Evolutionary conservation across 495 filamentous ascomycete genomes (phyloP), one percentile per base, ranked within the genome.

Genomic region (Hyaloscypha hepaticicola): DNA sequence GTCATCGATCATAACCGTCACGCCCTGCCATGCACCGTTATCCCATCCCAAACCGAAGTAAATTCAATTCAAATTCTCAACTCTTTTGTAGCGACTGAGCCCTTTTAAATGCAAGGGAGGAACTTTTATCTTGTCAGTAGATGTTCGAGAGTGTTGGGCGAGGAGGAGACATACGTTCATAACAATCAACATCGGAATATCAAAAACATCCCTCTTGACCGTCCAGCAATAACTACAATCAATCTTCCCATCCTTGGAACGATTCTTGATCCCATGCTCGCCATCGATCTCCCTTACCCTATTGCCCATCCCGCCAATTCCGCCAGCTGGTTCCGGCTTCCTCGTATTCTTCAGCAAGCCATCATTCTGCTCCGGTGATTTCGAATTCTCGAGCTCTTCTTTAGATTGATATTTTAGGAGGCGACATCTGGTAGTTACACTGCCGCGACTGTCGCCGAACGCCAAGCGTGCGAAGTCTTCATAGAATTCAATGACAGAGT

Each of bases 101-200:
- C 50, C 1, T 9, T 45, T 66, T 65, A 71, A 38, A 71, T 71
- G 63, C 66, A 68, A 26, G 69, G 69, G 14, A 71, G 66, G 59
- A 71, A 71, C 69, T 71, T n/a, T n/a, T n/a, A 3, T 25, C 7
- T n/a, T 6, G 49, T 59, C 14, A 55, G 33, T 16, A 21, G 28
- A 31, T 57, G 14, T 55, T 16, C 21, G 29, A 8, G 38, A 58
- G 45, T 1, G 28, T 0, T 49, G 26, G 21, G 41, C 24, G 12
- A 48, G 22, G 33, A 34, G 12, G 31, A 38, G 28, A 88, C 93
- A 87, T 73, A 96, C 95, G 78, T 97, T 97, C 79, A 97, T 93
- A 70, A 96, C 87, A 76, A 97, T 95, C 75, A 99, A 77, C 93
- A 97, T 97, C 28, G 95, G 95, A 75, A 99, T 97, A 76, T 97